A percentile compares a stretch with the other conserved stretches of the same genome.
These are phyloP conservation scores for Nothophaeocryptopus gaeumannii DNA, from an alignment of 2,329 filamentous ascomycete species.

Conservation along the genomic window DNA sequence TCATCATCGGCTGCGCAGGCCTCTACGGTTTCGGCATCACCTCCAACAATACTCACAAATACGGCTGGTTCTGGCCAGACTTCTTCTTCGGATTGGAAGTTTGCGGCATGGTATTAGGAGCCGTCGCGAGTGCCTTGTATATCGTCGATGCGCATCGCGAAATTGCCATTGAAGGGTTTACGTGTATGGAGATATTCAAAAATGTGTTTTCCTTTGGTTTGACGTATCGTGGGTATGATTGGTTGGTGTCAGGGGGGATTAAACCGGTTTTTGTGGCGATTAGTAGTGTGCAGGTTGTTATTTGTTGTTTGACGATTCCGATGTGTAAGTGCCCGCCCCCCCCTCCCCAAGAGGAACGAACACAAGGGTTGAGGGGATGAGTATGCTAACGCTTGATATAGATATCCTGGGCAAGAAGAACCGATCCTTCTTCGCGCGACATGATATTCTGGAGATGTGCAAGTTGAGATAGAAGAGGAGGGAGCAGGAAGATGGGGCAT, in stretches of 20 bases:
- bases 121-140: constrained; percentile 80
- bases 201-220: constrained; percentile 87
- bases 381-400: constrained; percentile 34
- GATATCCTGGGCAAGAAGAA: constrained; percentile 77
- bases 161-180: constrained; percentile 83
- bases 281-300: constrained; percentile 70
- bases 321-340: constrained; percentile 62
- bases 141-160: constrained; percentile 90
- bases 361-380: not conserved
- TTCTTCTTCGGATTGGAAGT: constrained; percentile 83
- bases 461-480: constrained; percentile 7
- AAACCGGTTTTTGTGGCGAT: constrained; percentile 68
- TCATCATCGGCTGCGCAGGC: constrained; percentile 73
- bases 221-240: constrained; percentile 80
- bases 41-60: constrained; percentile 58
- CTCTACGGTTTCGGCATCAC: constrained; percentile 83
- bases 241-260: constrained; percentile 65
- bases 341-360: not conserved
- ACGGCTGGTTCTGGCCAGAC: constrained; percentile 70
- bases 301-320: constrained; percentile 73
- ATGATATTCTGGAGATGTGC: constrained; percentile 59
- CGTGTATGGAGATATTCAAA: constrained; percentile 87
- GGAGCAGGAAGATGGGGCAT: no score
- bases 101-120: constrained; percentile 86
- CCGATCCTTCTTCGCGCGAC: constrained; percentile 69